Base-by-base conservation (phyloP, 2,329 filamentous ascomycete species). In the Trichophyton equinum region DNA sequence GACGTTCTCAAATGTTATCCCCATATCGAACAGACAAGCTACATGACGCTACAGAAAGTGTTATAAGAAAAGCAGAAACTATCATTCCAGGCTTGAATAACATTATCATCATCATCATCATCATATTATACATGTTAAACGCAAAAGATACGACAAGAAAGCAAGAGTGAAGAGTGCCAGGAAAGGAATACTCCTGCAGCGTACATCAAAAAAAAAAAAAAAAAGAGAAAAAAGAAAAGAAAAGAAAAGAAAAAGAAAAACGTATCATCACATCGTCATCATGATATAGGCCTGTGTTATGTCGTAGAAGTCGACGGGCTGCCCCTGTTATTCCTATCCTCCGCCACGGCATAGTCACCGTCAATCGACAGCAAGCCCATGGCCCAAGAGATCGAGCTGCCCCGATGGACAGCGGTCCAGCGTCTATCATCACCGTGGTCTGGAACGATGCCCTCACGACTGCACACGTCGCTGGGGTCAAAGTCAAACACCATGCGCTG, bases 341-440 rank as follows among this genome's bases (percentile, higher is more conserved):
- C 58, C 27, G 27, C 30, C 22, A 44, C 18, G 27, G 46, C 15
- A 44, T 62, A 78, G 71, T 95, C 89, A 61, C 86, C 82, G 68
- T 95, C 88, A n/a, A 89, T 81, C 2, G 84, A 85, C 63, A 95
- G 74, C 61, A 96, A 69, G 0, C 91, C 91, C 70, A 95, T 80
- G 1, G 89, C 90, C 76, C 87, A 91, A 67, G 86, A 84, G 2
- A 87, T 78, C 66, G 84, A 79, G 67, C 88, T 83, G 7, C 79
- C 79, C 65, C 81, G 80, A 55, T 81, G 81, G n/a, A 87, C 75
- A 22, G 85, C 80, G 9, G 91, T 71, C 66, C 80, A 79, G 59
- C 77, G 72, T n/a, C 80, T 73, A 67, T 82, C 78, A 15, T 70
- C 68, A 7, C 47, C 57, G 59, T 71, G 66, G 58, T 72, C 64